A percentile compares a stretch with the other conserved stretches of the same genome.
These are phyloP conservation scores for Orbilia quercus DNA, from an alignment of 2,329 filamentous ascomycete genomes.

Conservation along the genomic window DNA sequence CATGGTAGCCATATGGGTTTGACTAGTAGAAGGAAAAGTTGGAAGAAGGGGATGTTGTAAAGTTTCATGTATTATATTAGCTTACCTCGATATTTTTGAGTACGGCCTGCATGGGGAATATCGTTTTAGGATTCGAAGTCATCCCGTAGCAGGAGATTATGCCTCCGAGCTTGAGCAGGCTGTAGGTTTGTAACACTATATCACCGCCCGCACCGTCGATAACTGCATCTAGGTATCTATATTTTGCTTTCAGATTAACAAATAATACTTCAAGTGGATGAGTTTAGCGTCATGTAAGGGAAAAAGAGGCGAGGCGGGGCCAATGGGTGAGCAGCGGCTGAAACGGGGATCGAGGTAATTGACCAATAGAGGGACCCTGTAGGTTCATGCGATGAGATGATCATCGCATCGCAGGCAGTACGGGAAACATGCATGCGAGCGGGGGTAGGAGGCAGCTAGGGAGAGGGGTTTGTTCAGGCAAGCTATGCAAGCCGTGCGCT, in stretches of 20 bases:
- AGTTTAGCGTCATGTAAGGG: not conserved
- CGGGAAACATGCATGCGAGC: conserved; percentile 17
- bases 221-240: conserved; percentile 75
- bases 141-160: conserved; percentile 91
- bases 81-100: conserved; percentile 80
- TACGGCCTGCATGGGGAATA: conserved; percentile 84
- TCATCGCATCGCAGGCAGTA: conserved; percentile 43
- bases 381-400: conserved; percentile 50
- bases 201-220: conserved; percentile 92
- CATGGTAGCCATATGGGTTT: too few species aligned
- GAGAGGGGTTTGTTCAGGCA: conserved; percentile 26
- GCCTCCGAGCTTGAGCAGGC: conserved; percentile 77
- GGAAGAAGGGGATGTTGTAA: not conserved
- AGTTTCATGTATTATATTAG: conserved; percentile 1
- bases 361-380: conserved; percentile 42
- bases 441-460: too few species aligned
- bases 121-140: conserved; percentile 86
- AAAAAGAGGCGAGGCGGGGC: conserved; percentile 7
- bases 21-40: too few species aligned
- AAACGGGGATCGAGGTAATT: conserved; percentile 15
- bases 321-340: conserved; percentile 52
- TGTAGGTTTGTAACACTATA: conserved; percentile 74
- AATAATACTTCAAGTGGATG: not conserved
- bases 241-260: too few species aligned
- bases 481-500: conserved; percentile 56